Base-by-base conservation (phyloP, 441 rosid genomes). In the Brassica hybrid region DNA sequence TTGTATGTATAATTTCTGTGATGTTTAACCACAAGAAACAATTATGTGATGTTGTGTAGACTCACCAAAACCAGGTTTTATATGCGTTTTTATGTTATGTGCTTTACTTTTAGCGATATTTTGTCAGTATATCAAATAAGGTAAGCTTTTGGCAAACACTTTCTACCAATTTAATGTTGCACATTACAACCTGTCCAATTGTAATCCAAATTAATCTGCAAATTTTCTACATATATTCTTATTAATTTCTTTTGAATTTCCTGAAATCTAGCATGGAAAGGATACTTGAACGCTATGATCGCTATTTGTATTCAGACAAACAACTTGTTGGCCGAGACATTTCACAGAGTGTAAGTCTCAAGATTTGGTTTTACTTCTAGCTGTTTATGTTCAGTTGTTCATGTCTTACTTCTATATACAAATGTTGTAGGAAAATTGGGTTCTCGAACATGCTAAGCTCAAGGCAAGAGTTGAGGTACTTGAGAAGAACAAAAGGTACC, bases 401-500 rank as follows among this genome's bases (percentile, higher is more conserved):
- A 25, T 69, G 41, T 45, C 4, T 32, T 72, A 71, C 57, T 62
- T 38, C 1, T 23, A 7, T 65, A 10, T 56, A 71, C 43, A 13
- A 45, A 65, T 45, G 71, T 66, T 76, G 65, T 83, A 90, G 90
- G 91, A 86, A 80, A 89, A 86, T 83, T 93, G 96, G 98, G 85
- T 85, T 71, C 81, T 91, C 71, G 91, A 95, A 75, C 85, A 90
- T 84, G 96, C 98, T 41, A 93, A 95, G 86, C 89, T 95, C 60
- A 90, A 91, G 86, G 95, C 95, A 60, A 88, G 99, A 82, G 72
- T 91, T 77, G 98, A 95, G 76, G 87, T 95, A 72, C 81, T 95
- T 67, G 93, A 90, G 76, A 89, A 75, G 81, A 95, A 93, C 84
- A 88, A 90, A 78, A 93, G 89, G 99, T 88, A 86, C 16, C 3